Conservation (phyloP, 352 stramenopile genomes). For the Globisporangium paddicum region DNA sequence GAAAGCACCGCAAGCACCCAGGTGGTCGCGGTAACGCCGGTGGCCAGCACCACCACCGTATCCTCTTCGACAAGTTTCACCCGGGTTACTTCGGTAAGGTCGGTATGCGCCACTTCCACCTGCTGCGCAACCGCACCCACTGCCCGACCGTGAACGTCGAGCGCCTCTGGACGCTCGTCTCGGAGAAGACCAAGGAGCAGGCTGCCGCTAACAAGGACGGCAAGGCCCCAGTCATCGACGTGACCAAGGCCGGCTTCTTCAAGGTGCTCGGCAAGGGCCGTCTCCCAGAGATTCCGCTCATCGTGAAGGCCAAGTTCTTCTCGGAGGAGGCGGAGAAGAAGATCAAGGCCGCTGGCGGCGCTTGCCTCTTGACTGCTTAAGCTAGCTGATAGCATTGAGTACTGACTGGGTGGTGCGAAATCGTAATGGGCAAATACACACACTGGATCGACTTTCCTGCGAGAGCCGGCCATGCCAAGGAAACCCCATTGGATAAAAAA, state of each 20-base stretch:
- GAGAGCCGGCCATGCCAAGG: slow-evolving; percentile 5
- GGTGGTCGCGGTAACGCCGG: slow-evolving; percentile 99
- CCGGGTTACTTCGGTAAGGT: slow-evolving; percentile 99
- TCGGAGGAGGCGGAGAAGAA: slow-evolving; percentile 99
- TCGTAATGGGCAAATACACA: slow-evolving; percentile 70
- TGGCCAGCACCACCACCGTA: slow-evolving; percentile 99
- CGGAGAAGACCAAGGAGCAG: slow-evolving; percentile 96
- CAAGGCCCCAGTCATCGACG: slow-evolving; percentile 99
- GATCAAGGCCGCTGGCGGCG: slow-evolving; percentile 98
- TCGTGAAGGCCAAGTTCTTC: slow-evolving; percentile 99
- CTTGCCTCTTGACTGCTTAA: slow-evolving; percentile 98
- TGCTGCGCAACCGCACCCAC: slow-evolving; percentile 95
- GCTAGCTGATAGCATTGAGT: slow-evolving; percentile 32
- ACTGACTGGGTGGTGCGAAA: slow-evolving; percentile 71
- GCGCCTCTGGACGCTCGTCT: slow-evolving; percentile 98
- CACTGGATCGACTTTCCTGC: slow-evolving; percentile 24
- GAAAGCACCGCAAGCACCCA: slow-evolving; percentile 99
- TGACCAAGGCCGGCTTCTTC: slow-evolving; percentile 97
- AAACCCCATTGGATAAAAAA: slow-evolving; percentile 7
- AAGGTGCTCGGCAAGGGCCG: slow-evolving; percentile 99
- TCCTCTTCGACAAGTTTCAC: slow-evolving; percentile 99
- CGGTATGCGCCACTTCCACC: slow-evolving; percentile 99
- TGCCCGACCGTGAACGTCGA: slow-evolving; percentile 99
- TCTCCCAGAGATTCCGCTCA: slow-evolving; percentile 95
- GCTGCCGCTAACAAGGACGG: slow-evolving; percentile 92